These are phyloP conservation scores for Cyclospora cayetanensis DNA, from an alignment of 169 alveolate species.

Conservation along the genomic window DNA sequence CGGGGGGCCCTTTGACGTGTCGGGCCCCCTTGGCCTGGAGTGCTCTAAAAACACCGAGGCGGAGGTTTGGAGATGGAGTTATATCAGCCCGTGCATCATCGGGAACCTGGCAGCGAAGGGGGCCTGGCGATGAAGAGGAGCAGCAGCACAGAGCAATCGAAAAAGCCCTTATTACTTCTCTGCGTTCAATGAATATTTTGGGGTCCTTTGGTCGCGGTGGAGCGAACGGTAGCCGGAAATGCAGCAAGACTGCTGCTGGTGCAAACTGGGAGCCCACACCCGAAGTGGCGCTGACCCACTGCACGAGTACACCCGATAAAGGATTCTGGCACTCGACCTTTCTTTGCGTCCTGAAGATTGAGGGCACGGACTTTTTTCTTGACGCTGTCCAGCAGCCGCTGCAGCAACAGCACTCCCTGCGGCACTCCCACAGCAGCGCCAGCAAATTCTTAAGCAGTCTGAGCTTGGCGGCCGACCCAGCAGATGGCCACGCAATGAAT, in stretches of 20 bases:
- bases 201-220: neutral
- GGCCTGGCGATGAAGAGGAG: neutral
- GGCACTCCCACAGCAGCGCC: neutral
- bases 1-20: neutral
- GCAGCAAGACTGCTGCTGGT: neutral
- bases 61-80: slow-evolving; percentile 29
- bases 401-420: slow-evolving; percentile 9
- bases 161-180: neutral
- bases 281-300: slow-evolving; percentile 31
- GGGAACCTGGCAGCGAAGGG: neutral
- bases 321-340: slow-evolving; percentile 65
- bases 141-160: slow-evolving; percentile 28
- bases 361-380: slow-evolving; percentile 67
- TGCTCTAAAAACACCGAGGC: slow-evolving; percentile 19
- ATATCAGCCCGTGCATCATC: neutral
- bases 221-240: neutral
- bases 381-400: slow-evolving; percentile 33
- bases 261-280: slow-evolving; percentile 1
- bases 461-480: neutral
- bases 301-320: slow-evolving; percentile 47
- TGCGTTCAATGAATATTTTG: slow-evolving; percentile 18
- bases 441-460: neutral
- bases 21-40: slow-evolving; percentile 1
- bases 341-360: slow-evolving; percentile 52
- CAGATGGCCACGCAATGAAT: neutral